A percentile compares a stretch with the other conserved stretches of the same genome.
Evolutionary conservation across 2,329 filamentous ascomycete species (phyloP).

Genomic region (Colletotrichum viniferum): DNA sequence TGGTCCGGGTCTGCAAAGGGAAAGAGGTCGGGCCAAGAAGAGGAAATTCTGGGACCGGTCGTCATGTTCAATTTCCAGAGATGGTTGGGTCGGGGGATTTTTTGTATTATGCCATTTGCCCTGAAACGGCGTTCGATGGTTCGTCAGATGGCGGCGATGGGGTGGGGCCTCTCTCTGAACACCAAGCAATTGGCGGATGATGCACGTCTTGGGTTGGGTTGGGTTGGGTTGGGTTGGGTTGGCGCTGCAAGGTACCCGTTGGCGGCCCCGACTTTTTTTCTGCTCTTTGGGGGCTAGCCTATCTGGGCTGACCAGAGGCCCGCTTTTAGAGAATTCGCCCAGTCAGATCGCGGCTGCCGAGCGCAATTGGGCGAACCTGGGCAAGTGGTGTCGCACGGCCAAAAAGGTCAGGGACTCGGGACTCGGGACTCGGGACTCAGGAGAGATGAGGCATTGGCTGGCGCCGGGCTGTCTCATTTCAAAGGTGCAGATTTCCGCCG

Average conservation of each 20-base stretch:
- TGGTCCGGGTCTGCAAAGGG: background rate
- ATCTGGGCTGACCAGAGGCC: background rate
- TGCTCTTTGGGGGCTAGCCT: background rate
- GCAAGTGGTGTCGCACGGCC: background rate
- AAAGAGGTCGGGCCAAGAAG: background rate
- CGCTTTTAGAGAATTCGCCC: background rate
- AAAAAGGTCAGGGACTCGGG: background rate
- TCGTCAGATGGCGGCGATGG: conserved; percentile 2
- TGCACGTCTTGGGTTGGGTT: conserved; percentile 5
- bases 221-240: conserved; percentile 5
- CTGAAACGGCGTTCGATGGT: conserved; percentile 18
- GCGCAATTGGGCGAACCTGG: background rate
- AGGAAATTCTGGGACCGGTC: background rate
- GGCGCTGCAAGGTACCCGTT: conserved; percentile 20
- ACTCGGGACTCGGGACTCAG: background rate
- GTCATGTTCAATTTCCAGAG: conserved; percentile 9
- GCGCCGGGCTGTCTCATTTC: conserved; percentile 12
- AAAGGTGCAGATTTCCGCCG: background rate
- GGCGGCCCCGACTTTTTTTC: background rate
- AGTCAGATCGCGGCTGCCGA: background rate
- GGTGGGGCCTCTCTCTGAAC: background rate
- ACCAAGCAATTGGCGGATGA: conserved; percentile 13
- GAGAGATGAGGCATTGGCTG: background rate
- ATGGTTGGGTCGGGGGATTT: background rate
- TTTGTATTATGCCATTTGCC: background rate